Percentiles rank a stretch among this genome's conserved stretches.
These are phyloP conservation scores for Prototheca wickerhamii DNA, from an alignment of 163 green algal genomes.

Conservation along the genomic window DNA sequence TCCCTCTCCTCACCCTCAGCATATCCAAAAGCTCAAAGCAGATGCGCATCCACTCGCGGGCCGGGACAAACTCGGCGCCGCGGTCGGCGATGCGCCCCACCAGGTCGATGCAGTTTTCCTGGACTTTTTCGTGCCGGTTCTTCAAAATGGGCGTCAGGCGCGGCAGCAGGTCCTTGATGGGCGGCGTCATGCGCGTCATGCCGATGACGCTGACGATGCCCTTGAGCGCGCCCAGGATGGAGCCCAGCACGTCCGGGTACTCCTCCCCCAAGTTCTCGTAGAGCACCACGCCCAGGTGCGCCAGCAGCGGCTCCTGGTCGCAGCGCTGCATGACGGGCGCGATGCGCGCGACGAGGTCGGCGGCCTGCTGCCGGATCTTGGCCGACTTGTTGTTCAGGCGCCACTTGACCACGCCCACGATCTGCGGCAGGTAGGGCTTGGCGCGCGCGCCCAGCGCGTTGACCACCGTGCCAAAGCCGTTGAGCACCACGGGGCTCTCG, in stretches of 20 bases:
- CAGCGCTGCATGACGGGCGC: constrained; percentile 90
- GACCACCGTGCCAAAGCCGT: constrained; percentile 94
- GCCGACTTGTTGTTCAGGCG: constrained; percentile 97
- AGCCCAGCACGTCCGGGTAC: constrained; percentile 97
- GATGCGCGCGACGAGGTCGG: constrained; percentile 90
- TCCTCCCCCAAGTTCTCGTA: constrained; percentile 99
- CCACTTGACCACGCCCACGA: constrained; percentile 99
- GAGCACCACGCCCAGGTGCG: constrained; percentile 92
- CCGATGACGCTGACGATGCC: constrained; percentile 94
- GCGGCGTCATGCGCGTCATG: constrained; percentile 97
- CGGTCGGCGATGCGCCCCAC: constrained; percentile 95
- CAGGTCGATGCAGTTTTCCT: constrained; percentile 99
- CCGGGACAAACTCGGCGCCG: constrained; percentile 86
- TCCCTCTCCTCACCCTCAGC: constrained; percentile 63
- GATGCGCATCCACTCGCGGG: constrained; percentile 99
- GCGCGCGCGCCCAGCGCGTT: constrained; percentile 84
- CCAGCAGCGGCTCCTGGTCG: constrained; percentile 93
- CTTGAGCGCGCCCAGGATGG: constrained; percentile 94
- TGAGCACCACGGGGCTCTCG: constrained; percentile 90
- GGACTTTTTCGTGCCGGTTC: constrained; percentile 90
- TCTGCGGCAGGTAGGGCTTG: constrained; percentile 96
- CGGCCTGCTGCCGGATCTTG: constrained; percentile 92
- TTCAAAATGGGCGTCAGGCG: constrained; percentile 96
- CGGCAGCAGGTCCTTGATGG: constrained; percentile 98
- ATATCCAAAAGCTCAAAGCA: constrained; percentile 99